Conservation (phyloP, 352 stramenopile species). For the Phytopythium vexans region DNA sequence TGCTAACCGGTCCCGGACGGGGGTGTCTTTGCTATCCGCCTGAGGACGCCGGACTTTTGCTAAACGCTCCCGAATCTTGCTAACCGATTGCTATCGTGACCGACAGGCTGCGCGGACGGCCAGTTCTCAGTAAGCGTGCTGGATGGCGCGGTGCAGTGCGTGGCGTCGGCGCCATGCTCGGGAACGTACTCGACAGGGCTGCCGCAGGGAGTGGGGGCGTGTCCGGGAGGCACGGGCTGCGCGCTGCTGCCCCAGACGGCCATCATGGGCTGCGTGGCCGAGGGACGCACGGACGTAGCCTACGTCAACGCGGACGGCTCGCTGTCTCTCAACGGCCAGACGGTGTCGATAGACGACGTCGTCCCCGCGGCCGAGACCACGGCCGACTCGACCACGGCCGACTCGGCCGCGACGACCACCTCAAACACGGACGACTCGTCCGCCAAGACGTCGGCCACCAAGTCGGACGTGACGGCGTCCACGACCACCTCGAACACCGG, state of each 20-base stretch:
- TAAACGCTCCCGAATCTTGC: neutral
- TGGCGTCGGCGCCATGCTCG: constrained; percentile 50
- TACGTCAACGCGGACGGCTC: constrained; percentile 74
- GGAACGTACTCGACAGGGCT: constrained; percentile 57
- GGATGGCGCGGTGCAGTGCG: constrained; percentile 54
- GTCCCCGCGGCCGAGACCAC: constrained; percentile 2
- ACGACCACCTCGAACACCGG: neutral
- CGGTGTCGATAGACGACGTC: constrained; percentile 15
- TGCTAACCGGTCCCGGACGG: neutral
- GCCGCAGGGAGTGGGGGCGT: constrained; percentile 45
- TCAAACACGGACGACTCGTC: neutral
- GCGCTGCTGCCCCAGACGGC: constrained; percentile 53
- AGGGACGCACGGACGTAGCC: constrained; percentile 46
- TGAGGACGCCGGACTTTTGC: too few relatives aligned
- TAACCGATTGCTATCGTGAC: neutral
- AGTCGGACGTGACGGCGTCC: neutral
- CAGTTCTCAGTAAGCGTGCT: constrained; percentile 67
- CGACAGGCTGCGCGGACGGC: constrained; percentile 37
- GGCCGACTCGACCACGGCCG: neutral
- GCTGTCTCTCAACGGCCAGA: constrained; percentile 44
- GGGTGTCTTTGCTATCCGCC: neutral
- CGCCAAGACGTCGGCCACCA: constrained; percentile 6
- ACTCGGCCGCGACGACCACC: neutral
- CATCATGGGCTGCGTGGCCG: constrained; percentile 66
- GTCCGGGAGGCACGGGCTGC: constrained; percentile 46